Evolutionary conservation across 2,329 filamentous ascomycete species (phyloP).

Genomic region (Sarocladium strictum): DNA sequence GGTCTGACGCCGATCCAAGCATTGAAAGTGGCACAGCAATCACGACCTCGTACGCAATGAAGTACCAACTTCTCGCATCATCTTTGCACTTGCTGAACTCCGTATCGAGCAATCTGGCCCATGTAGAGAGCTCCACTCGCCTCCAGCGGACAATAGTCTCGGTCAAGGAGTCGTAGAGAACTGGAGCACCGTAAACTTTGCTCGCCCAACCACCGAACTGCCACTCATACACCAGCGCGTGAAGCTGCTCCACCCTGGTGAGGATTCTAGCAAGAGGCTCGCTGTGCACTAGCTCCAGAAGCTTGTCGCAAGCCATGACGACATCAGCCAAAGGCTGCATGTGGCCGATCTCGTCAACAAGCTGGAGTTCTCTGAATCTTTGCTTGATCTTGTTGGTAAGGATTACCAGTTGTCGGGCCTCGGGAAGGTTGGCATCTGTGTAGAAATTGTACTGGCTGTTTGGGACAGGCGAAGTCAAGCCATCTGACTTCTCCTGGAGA

Average conservation of each 20-base stretch:
- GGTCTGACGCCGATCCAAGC: constrained; percentile 48
- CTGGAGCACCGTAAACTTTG: constrained; percentile 63
- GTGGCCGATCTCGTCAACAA: constrained; percentile 58
- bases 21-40: constrained; percentile 69
- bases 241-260: constrained; percentile 80
- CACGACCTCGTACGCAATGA: constrained; percentile 86
- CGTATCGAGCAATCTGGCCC: constrained; percentile 81
- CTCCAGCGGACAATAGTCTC: constrained; percentile 82
- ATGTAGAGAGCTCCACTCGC: constrained; percentile 84
- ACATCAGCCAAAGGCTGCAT: constrained; percentile 78
- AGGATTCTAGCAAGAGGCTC: constrained; percentile 85
- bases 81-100: constrained; percentile 71
- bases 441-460: constrained; percentile 76
- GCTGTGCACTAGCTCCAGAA: constrained; percentile 68
- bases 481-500: constrained; percentile 54
- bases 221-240: constrained; percentile 86
- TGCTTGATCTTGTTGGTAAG: constrained; percentile 63
- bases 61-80: constrained; percentile 90
- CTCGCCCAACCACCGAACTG: constrained; percentile 82
- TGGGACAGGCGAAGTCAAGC: constrained; percentile 31
- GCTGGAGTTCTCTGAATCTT: constrained; percentile 67
- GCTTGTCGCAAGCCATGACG: constrained; percentile 63
- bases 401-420: constrained; percentile 67
- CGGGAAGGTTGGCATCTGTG: constrained; percentile 67
- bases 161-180: constrained; percentile 72